phyloP scores from a whole-genome alignment of 441 rosid species.

The Mallotus repandus region DNA sequence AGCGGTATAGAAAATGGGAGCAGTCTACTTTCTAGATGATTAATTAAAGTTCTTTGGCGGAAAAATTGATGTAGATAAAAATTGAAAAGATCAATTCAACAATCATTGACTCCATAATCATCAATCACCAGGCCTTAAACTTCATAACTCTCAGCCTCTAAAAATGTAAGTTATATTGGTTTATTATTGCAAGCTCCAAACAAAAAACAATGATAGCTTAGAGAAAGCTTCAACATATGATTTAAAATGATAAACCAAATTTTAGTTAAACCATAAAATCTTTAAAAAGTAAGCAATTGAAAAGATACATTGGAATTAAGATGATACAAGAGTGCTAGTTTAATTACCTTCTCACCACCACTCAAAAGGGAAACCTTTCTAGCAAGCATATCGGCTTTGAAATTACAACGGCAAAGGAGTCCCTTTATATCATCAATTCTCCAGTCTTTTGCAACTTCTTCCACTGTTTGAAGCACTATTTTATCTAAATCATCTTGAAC shows the following conservation, averaged over 20 bases:
- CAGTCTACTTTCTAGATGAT: neutral
- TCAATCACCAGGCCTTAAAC: neutral
- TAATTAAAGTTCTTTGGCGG: neutral
- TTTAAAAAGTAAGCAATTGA: neutral
- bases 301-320: neutral
- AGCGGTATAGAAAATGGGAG: neutral
- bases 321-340: too few relatives aligned
- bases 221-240: slow-evolving; percentile 4
- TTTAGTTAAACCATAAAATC: neutral
- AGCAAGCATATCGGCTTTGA: too few relatives aligned
- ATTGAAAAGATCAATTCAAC: neutral
- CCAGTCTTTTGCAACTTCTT: too few relatives aligned
- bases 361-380: too few relatives aligned
- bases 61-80: neutral
- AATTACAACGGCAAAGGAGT: too few relatives aligned
- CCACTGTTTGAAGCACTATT: too few relatives aligned
- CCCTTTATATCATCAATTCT: too few relatives aligned
- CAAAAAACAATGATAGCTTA: neutral
- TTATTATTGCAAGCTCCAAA: neutral
- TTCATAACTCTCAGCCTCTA: neutral
- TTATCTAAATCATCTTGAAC: too few relatives aligned
- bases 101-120: neutral
- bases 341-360: too few relatives aligned
- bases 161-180: neutral
- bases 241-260: neutral